A percentile compares a stretch with the other conserved stretches of the same genome.
phyloP scores from a whole-genome alignment of 2,329 filamentous ascomycete species.

The Cyphellophora europaea region DNA sequence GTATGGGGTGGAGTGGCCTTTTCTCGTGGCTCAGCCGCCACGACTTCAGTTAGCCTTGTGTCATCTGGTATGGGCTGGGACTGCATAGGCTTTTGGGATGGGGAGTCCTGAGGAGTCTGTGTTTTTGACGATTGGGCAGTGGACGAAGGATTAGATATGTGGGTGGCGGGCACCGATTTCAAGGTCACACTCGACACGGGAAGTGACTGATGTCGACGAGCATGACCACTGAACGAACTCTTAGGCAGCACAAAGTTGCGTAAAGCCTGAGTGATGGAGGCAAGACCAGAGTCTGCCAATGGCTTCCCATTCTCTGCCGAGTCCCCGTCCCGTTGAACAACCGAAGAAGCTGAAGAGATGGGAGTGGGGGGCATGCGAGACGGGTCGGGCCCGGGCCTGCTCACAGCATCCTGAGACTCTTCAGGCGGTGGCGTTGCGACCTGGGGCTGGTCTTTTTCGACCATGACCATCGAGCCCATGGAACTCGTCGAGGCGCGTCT shows the following conservation, averaged over 20 bases:
- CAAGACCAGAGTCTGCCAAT: constrained; percentile 27
- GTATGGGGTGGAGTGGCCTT: constrained; percentile 93
- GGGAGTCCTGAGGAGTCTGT: constrained; percentile 42
- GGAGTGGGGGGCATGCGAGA: constrained; percentile 34
- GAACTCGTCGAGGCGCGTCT: constrained; percentile 24
- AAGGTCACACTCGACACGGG: constrained; percentile 58
- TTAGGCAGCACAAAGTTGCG: constrained; percentile 35
- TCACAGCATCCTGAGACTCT: constrained; percentile 16
- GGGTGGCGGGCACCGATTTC: constrained; percentile 55
- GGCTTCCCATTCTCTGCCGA: constrained; percentile 29
- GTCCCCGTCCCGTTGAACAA: constrained; percentile 34
- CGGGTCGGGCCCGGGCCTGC: constrained; percentile 22
- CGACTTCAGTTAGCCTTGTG: constrained; percentile 72
- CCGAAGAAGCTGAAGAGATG: constrained; percentile 32
- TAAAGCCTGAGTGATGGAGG: constrained; percentile 34
- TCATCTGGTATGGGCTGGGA: constrained; percentile 35
- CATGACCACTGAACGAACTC: constrained; percentile 24
- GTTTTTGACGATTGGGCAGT: constrained; percentile 39
- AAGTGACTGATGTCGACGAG: constrained; percentile 37
- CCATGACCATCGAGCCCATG: constrained; percentile 32
- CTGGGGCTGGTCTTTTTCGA: constrained; percentile 27
- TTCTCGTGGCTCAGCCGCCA: constrained; percentile 46
- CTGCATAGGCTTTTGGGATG: constrained; percentile 30
- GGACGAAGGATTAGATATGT: constrained; percentile 60
- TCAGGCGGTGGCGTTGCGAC: constrained; percentile 21